Base-by-base conservation (phyloP, 2,329 filamentous ascomycete species). In the Calonectria pseudoturangicola region DNA sequence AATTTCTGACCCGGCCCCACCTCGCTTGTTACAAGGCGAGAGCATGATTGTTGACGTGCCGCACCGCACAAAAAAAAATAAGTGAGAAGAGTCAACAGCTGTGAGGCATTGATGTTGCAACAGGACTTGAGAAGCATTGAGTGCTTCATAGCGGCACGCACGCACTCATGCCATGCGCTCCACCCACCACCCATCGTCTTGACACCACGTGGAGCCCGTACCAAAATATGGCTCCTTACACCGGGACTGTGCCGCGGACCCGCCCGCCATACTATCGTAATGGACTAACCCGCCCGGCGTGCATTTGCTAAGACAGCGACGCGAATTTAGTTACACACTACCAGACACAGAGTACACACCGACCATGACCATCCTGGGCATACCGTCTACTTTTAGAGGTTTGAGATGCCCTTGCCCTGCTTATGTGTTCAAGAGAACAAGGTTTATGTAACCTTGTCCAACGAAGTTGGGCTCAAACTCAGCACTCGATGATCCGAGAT, bases 191-290 rank as follows among this genome's bases (percentile, higher is more conserved):
- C 75, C 60, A 71, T 76, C 73, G 67, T 74, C 76, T 75, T 75
- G 73, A 77, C 71, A 78, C 76, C 79, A 80, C 79, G 79, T 80
- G 79, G 79, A 79, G 75, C 73, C 56, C 73, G 71, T 73, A 76
- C 77, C 72, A 79, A 77, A 77, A 66, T 65, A 75, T 75, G 72
- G 68, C 75, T 76, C 74, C 74, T 63, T 76, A 69, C 74, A 70
- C 77, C 79, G 79, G 79, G 76, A 80, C 69, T 67, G 69, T 78
- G 76, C 79, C 79, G 77, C 79, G 79, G 77, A 79, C 77, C 79
- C 79, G 74, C 73, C 73, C 72, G 67, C 75, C 64, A 78, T 73
- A 73, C 67, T 66, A 76, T 74, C 68, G 33, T 50, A 50, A 71
- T 67, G 66, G 51, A 67, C 71, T 75, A 73, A 66, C 58, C 50